Evolutionary conservation across 1,284 basidiomycete genomes (phyloP), one percentile per base, ranked within the genome.

Genomic region (Trichosporon sp.): DNA sequence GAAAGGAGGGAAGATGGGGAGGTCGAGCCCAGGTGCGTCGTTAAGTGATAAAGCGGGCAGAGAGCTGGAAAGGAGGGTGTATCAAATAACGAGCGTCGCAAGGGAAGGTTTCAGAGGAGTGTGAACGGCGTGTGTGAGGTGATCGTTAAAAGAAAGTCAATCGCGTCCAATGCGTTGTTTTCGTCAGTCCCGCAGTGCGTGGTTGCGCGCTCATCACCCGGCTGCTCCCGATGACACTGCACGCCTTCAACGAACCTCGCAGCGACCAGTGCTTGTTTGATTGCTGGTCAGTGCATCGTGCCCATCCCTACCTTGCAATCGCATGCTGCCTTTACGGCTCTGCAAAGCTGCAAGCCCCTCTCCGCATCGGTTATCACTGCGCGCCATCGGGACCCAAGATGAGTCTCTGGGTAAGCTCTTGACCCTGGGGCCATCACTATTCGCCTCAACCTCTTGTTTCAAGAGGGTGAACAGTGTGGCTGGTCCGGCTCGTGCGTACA

Each of bases 81-180:
- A 35, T 63, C 59, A 35, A 63, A 63, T 63, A 63, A 63, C 59
- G 59, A 63, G 59, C 14, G 59, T 37, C 31, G 16, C 3, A 32
- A 63, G 31, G 59, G 31, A 54, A 54, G 16, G 59, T 63, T 63
- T 35, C 59, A 35, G 59, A 35, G 31, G 59, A 37, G 31, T 37
- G 59, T 35, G 16, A 32, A n/a, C 16, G 32, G 32, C 32, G 31
- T 35, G 59, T 63, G 59, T 37, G 59, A 63, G 32, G 14, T 7
- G 59, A 37, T 63, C 32, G 31, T 63, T 32, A 63, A 63, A 63
- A 63, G 31, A 63, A 63, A 63, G 59, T 63, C 59, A 63, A 63
- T 63, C 59, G 59, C 59, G 59, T 63, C 59, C 16, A 63, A 16
- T 35, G 31, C 59, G 31, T 31, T 35, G 31, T 19, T 61, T 61